Base-by-base conservation (phyloP, 768 basidiomycete genomes). In the Hygrophoropsis aurantiaca region DNA sequence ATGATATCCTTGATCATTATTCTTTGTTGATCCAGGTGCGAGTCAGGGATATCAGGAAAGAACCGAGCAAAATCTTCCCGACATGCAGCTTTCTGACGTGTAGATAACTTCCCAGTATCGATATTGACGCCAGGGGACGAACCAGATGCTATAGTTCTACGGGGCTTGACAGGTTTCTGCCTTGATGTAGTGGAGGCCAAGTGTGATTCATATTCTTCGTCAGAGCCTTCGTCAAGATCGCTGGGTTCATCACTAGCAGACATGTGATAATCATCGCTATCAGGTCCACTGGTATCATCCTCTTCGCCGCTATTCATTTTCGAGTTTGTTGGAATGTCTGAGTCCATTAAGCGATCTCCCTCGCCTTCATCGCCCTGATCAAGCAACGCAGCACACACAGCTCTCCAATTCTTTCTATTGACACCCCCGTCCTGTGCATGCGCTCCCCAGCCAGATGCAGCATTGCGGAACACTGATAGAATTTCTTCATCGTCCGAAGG, bases 361-460 rank as follows among this genome's bases (percentile, higher is more conserved):
- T 46, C 55, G 32, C 62, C 66, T 18, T 62, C 66, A 13, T 61
- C 55, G 18, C 59, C 65, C 37, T 66, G 68, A 49, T 81, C 84
- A 4, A 92, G 70, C 11, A 93, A 68, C 4, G 85, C 85, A 9
- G 84, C 81, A 59, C 90, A 92, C 4, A 93, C 85, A 11, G 87
- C 76, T 30, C 86, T 78, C 86, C 87, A 93, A 59, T 91, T 90
- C 23, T 82, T 80, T 40, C 74, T 69, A 53, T 74, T 79, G 20
- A 93, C 77, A 36, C 67, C 61, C 23, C 64, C 62, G 11, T 61
- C 68, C 25, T 55, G 58, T 5, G 49, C 46, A 9, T 65, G 66
- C 11, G 65, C 69, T 40, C 64, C 65, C 89, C 90, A 90, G 15
- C 87, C 90, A 2, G 78, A 71, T 0, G 86, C 84, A 2, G 90